These are phyloP conservation scores for Metschnikowia aberdeeniae DNA, from an alignment of 805 yeast species.

Conservation along the genomic window DNA sequence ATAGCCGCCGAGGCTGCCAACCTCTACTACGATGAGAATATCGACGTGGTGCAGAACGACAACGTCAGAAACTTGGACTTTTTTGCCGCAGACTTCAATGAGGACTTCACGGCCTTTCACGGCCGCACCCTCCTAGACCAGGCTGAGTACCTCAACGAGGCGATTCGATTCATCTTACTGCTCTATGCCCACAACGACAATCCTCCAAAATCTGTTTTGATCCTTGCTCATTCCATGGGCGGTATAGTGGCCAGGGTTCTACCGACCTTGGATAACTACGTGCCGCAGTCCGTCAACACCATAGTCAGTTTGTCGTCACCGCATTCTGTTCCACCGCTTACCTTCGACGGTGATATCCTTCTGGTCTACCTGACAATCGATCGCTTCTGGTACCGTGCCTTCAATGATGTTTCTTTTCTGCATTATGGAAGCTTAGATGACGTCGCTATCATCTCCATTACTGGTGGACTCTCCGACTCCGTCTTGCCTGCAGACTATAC, in stretches of 20 bases:
- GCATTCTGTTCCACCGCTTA: conserved; percentile 86
- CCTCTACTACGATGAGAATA: conserved; percentile 38
- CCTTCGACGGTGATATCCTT: conserved; percentile 86
- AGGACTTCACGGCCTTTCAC: conserved; percentile 93
- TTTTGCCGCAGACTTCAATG: conserved; percentile 90
- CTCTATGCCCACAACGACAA: conserved; percentile 48
- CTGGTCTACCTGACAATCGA: conserved; percentile 71
- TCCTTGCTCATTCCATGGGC: conserved; percentile 95
- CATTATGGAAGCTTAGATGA: conserved; percentile 40
- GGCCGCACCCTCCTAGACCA: conserved; percentile 92
- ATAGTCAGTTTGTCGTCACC: conserved; percentile 87
- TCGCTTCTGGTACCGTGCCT: conserved; percentile 74
- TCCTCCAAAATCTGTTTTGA: conserved; percentile 66
- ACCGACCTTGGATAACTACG: conserved; percentile 74
- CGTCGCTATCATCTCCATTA: conserved; percentile 73
- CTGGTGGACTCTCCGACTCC: conserved; percentile 81
- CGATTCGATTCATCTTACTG: conserved; percentile 68
- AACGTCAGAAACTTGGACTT: conserved; percentile 61
- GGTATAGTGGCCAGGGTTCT: conserved; percentile 89
- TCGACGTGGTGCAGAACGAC: conserved; percentile 22
- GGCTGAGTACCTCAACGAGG: conserved; percentile 89
- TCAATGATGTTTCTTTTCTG: conserved; percentile 21
- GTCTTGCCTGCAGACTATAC: conserved; percentile 91
- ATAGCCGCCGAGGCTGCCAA: conserved; percentile 80
- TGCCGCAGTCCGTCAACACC: conserved; percentile 69